Base-by-base conservation (phyloP, 2,329 filamentous ascomycete species). In the Cladobotryum mycophilum region DNA sequence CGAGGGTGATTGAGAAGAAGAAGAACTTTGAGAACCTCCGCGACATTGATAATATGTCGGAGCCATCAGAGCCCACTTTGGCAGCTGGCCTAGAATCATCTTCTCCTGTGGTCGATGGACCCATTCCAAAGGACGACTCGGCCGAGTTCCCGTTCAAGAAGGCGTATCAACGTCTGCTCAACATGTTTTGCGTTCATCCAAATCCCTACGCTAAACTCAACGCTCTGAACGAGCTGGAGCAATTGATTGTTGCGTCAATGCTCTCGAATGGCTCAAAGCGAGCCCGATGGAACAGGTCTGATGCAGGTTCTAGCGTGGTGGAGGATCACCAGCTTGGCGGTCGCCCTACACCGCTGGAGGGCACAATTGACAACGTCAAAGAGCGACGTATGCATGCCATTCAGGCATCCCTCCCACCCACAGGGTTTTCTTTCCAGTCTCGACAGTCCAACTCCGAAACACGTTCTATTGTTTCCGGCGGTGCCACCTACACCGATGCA, bases 151-250 rank as follows among this genome's bases (percentile, higher is more conserved):
- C 88, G 0, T 96, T 92, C 63, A 82, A 82, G 47, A 81, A 83
- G 57, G 87, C 90, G 1, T 96, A 95, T 63, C 78, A 83, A 57
- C 83, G 85, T 12, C 75, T 97, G 1, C 75, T 97, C 33, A 84
- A 82, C 56, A 90, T 89, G 71, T 95, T 99, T 59, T 89, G 88
- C 40, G 88, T 91, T 4, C 88, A 95, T 57, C 88, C 89, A 0
- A 95, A 93, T 62, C 93, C 93, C 0, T 87, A 87, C 58, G 79
- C 82, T 18, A 99, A 99, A 68, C 78, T 99, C 12, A 85, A 86
- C 56, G 86, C 88, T 0, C 74, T 97, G 4, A 84, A 86, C 54
- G 89, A 96, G 64, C 76, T 99, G 5, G 85, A 95, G 61, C 82
- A 86, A 40, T 77, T 99, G 42, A 88, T 95, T 51, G 74, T 88